Evolutionary conservation across 2,329 filamentous ascomycete genomes (phyloP).

Genomic region (Leptographium radiaticola): DNA sequence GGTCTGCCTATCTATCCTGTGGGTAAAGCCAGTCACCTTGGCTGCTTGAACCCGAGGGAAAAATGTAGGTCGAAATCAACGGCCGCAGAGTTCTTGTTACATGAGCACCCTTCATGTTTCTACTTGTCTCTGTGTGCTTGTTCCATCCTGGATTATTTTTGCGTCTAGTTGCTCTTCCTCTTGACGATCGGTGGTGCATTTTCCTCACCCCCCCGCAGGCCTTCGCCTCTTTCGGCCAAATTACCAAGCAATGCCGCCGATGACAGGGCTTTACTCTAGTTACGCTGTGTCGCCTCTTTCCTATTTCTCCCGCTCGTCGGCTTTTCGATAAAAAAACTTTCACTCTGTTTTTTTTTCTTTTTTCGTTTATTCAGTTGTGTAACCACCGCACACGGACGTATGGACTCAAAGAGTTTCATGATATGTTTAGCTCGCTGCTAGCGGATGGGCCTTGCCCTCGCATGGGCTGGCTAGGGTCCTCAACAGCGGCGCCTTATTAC

Average conservation of each 20-base stretch:
- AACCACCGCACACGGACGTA: not conserved
- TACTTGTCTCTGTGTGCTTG: not conserved
- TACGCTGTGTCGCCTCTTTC: not conserved
- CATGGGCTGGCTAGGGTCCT: not conserved
- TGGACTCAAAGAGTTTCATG: not conserved
- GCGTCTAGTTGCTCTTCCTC: too few relatives aligned
- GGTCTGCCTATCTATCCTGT: too few relatives aligned
- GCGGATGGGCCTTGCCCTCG: not conserved
- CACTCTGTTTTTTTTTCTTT: not conserved
- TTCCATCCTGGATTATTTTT: not conserved
- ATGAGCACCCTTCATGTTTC: not conserved
- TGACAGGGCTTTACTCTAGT: not conserved
- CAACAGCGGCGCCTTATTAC: too few relatives aligned
- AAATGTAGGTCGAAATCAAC: not conserved
- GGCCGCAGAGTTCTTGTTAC: not conserved
- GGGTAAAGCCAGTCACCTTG: too few relatives aligned
- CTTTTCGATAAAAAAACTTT: not conserved
- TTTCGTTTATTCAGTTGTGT: not conserved
- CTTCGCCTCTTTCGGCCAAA: not conserved
- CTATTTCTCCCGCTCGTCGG: not conserved
- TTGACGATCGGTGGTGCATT: not conserved
- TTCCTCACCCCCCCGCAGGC: not conserved
- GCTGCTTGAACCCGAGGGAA: not conserved
- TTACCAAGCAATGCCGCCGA: not conserved
- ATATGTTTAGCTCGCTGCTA: not conserved